These are phyloP conservation scores for Sphaerulina musiva DNA, from an alignment of 2,329 filamentous ascomycete species.

Conservation along the genomic window DNA sequence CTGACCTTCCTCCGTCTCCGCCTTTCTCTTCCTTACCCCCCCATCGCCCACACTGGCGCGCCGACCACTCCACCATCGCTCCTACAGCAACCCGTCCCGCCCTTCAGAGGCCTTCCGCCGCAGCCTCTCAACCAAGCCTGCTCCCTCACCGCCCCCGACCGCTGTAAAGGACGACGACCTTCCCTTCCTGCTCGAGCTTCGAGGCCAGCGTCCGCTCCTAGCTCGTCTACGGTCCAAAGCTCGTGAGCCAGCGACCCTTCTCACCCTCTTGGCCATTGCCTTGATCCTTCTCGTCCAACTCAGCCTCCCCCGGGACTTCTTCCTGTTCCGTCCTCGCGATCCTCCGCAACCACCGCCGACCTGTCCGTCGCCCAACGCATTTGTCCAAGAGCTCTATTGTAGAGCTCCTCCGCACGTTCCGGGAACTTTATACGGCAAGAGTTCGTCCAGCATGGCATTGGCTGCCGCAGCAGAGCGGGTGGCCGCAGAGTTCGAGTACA, in stretches of 20 bases:
- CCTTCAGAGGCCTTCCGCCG: conserved; percentile 16
- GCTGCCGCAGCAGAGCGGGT: conserved; percentile 70
- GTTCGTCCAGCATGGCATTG: conserved; percentile 46
- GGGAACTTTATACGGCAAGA: conserved; percentile 26
- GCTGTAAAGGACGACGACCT: conserved; percentile 21
- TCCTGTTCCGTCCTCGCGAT: conserved; percentile 6
- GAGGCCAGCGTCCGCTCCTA: conserved; percentile 13
- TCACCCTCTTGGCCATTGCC: conserved; percentile 13
- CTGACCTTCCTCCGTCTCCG: neutral
- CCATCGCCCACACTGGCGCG: conserved; percentile 12
- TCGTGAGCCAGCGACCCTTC: conserved; percentile 12
- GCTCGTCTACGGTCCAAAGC: conserved; percentile 10
- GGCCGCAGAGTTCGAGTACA: conserved; percentile 78
- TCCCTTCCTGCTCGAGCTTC: conserved; percentile 29
- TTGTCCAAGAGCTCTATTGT: conserved; percentile 34
- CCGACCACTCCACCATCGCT: conserved; percentile 15
- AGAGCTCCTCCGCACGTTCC: conserved; percentile 27
- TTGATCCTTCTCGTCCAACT: conserved; percentile 15
- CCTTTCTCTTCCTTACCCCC: neutral
- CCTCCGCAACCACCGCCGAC: conserved; percentile 22
- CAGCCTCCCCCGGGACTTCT: conserved; percentile 11
- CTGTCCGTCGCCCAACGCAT: conserved; percentile 32
- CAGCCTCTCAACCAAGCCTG: conserved; percentile 15
- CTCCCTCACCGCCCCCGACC: conserved; percentile 1
- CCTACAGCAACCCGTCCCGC: conserved; percentile 20